Evolutionary conservation across 768 basidiomycete species (phyloP), one percentile per base, ranked within the genome.

Genomic region (Amanita rubescens): DNA sequence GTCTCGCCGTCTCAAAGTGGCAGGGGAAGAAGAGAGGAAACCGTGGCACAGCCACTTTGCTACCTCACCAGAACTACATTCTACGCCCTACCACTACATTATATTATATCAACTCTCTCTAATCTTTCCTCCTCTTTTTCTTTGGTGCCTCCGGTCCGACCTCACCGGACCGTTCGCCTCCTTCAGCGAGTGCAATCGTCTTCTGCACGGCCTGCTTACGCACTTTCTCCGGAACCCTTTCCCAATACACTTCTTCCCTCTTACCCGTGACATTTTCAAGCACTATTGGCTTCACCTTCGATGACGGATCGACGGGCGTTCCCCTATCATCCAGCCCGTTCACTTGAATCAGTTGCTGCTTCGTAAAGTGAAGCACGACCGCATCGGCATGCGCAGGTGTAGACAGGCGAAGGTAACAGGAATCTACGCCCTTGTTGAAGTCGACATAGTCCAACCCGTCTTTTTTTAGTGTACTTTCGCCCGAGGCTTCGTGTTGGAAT

Each of bases 201-300:
- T 72, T 79, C 39, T 73, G 72, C 37, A 87, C 77, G 0, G 89
- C 87, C 58, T 80, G 75, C 46, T 69, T 65, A 14, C 82, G 71
- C 22, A 90, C 74, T 62, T 85, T 89, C 61, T 84, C 81, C 0
- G 90, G 90, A 0, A 91, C 81, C 55, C 84, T 84, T 51, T 82
- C 77, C 90, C 89, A 91, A 60, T 91, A 91, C 34, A 91, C 51
- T 54, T 76, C 79, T 59, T 90, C 89, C 54, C 75, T 72, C 63
- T 69, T 80, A 3, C 86, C 89, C 3, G 66, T 61, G 0, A 91
- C 80, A 14, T 82, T 41, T 61, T 89, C 88, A 39, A 79, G 60
- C 15, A 49, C 20, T 12, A 89, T 72, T 0, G 67, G 54, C 32
- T 58, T 61, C n/a, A 22, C 57, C 8, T 35, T 50, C 6, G 57